Evolutionary conservation across 208 protist species (phyloP), one percentile per base, ranked within the genome.

Genomic region (Eutreptiella sp.): DNA sequence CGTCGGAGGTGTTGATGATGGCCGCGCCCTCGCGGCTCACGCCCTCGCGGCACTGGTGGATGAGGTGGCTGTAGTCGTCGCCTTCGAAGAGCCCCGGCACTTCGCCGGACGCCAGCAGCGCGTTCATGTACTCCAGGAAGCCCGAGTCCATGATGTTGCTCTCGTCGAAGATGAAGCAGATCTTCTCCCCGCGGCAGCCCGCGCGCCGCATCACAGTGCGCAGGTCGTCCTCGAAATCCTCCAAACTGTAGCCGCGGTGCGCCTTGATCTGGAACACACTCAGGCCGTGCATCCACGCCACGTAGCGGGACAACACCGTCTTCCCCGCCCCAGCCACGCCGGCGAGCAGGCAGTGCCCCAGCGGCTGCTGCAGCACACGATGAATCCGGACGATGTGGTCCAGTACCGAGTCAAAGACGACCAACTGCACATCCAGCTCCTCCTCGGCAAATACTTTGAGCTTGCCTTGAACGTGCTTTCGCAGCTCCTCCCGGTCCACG

Each of bases 81-180:
- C 94, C 97, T 41, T 98, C 96, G 79, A 99, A 99, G 2, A 99
- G 81, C 21, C 96, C 96, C 0, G 96, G 96, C 71, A 89, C 97
- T 81, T 90, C 88, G 34, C 96, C 96, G 27, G 84, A 92, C n/a
- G 97, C 94, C 23, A 99, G 80, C 2, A 99, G 77, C 14, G 96
- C 95, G 72, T 99, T 99, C 87, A 99, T 99, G 73, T 97, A 94
- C 75, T 99, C 97, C 14, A 99, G 81, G 76, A 99, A 99, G 50
- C 83, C 87, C 21, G 94, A 81, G 65, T 97, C 86, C 57, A 99
- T 77, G 3, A 98, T 90, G 73, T 99, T 99, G 19, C 84, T 93
- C 72, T 99, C 97, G 75, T 99, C 97, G 72, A 99, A 98, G 36
- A 99, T 88, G 78, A 99, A 99, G 69, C 91, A 97, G 46, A 99